Base-by-base conservation (phyloP, 202 grass and related monocot species). In the Tripidium arundinaceum region DNA sequence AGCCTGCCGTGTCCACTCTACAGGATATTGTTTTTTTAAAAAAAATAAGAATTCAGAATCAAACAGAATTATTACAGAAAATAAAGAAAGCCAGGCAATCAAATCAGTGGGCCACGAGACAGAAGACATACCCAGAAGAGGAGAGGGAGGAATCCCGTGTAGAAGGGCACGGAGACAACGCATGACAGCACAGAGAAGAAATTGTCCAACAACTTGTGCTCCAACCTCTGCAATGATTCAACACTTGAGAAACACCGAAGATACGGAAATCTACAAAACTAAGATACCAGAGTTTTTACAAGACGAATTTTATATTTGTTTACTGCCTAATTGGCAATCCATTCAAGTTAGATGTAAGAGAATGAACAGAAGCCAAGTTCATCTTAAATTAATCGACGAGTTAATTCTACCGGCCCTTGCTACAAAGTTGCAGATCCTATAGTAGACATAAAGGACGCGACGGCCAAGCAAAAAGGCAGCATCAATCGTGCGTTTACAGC, bases 1-100 rank as follows among this genome's bases (percentile, higher is more conserved):
- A 98, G 64, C 82, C 81, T 92, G 84, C 73, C 62, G 18, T 98
- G 95, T 43, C 95, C 95, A 70, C 90, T 98, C 95, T 98, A 70
- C 57, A 80, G 43, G 16, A 50, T 50, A 50, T 50, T 50, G 5
- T 52, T 52, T 49, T 6, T 88, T 75, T 24, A 4, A 31, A 8
- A 22, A 24, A n/a, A 85, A 72, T 2, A 68, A 77, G 14, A 82
- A 72, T 31, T 77, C 59, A 88, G 1, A 36, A 59, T 74, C 62
- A 14, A 60, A 72, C 60, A 14, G 9, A 81, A 22, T 27, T 61
- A 18, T 36, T 54, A 37, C 10, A 80, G n/a, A 65, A 65, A 83
- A 22, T 66, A 24, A 39, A 81, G 6, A 67, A 66, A 60, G 40
- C 13, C 24, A 54, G 10, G 28, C 42, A 54, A 78, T 52, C 36